Base-by-base conservation (phyloP, 345 rosid species). In the Citrus australasica region DNA sequence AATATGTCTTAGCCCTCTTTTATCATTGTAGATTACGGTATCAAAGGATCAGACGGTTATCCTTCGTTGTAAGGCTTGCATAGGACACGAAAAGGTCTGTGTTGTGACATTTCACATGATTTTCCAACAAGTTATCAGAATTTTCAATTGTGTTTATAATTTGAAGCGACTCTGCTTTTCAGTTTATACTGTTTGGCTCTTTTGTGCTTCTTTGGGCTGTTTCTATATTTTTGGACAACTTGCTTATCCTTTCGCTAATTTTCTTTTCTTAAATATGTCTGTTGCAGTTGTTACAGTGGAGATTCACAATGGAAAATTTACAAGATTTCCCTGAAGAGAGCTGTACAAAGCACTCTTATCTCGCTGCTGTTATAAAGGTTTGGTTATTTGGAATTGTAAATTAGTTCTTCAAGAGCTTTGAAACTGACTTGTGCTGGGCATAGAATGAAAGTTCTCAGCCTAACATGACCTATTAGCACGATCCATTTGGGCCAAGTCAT, bases 311-410 rank as follows among this genome's bases (percentile, higher is more conserved):
- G 75, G 78, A 79, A 1, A 83, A 79, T 65, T 65, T 79, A 30
- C 69, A 75, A 68, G 85, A 76, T 48, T 56, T 82, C 30, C 71
- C 79, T 16, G 80, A 32, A 32, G 33, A 32, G 33, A 32, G 33
- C 33, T 4, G 5, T 32, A 32, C 83, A 66, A 83, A 79, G 78
- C 83, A 67, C 35, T 78, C 83, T 22, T 77, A 83, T 25, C 79
- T 83, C 59, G 81, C 78, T 74, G 86, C 83, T 10, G 81, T 77
- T 17, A 51, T 83, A 46, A 83, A 83, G 86, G 80, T 81, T 27
- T 22, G 78, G 27, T 67, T 59, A 75, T 30, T 75, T 22, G 46
- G 6, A n/a, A 32, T 33, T 33, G 37, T 33, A 62, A 2, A 25
- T 32, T 30, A 25, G 22, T 69, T 27, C 35, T 46, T 1, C 35